Evolutionary conservation across 2,329 filamentous ascomycete species (phyloP).

Genomic region (Phialocephala sp.): DNA sequence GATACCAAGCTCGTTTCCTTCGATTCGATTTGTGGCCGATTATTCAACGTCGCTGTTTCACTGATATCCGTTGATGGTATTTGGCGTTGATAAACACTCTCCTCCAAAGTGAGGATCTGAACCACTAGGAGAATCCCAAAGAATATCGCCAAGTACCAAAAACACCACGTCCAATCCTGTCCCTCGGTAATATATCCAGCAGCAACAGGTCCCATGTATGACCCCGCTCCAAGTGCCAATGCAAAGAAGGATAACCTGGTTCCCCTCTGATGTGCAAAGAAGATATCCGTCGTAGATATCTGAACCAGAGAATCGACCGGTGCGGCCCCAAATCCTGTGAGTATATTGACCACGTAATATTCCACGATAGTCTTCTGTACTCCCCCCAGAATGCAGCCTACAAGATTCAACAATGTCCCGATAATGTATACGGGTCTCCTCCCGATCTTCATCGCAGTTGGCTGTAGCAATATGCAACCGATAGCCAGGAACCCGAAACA

Average conservation of each 20-base stretch:
- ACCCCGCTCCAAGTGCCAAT: constrained; percentile 23
- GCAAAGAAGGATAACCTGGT: constrained; percentile 20
- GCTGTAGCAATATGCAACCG: constrained; percentile 27
- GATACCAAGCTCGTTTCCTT: neutral
- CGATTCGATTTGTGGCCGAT: neutral
- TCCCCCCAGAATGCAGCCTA: constrained; percentile 25
- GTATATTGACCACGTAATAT: constrained; percentile 26
- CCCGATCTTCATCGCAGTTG: constrained; percentile 30
- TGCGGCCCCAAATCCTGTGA: constrained; percentile 27
- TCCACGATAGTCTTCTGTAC: constrained; percentile 19
- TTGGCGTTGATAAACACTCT: constrained; percentile 17
- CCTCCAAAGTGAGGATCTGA: constrained; percentile 24
- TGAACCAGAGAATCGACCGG: constrained; percentile 28
- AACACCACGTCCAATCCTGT: constrained; percentile 25
- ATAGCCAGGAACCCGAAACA: constrained; percentile 25
- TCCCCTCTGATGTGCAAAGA: constrained; percentile 29
- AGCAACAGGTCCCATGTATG: constrained; percentile 26
- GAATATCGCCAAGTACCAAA: constrained; percentile 27
- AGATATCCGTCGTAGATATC: constrained; percentile 28
- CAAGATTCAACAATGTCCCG: constrained; percentile 26
- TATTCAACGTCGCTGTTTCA: neutral
- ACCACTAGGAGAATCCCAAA: constrained; percentile 19
- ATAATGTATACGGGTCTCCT: constrained; percentile 26
- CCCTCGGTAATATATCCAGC: constrained; percentile 25
- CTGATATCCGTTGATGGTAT: neutral